A percentile compares a stretch with the other conserved stretches of the same genome.
Evolutionary conservation across 441 rosid species (phyloP).

Genomic region (Bocquillonia castaneifolia): DNA sequence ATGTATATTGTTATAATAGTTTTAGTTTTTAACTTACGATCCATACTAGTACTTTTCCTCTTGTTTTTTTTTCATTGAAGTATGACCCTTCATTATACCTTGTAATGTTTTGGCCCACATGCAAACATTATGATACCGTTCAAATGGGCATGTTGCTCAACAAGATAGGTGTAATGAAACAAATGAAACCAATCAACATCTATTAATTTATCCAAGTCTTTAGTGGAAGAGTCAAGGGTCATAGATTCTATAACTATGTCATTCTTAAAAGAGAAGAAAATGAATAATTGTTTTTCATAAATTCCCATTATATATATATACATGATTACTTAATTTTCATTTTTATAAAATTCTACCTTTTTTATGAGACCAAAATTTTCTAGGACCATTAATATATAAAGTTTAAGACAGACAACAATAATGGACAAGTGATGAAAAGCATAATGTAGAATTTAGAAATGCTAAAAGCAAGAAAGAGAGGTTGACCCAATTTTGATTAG

Average conservation of each 20-base stretch:
- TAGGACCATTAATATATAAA: conserved; percentile 5
- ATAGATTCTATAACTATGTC: conserved; percentile 33
- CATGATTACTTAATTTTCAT: conserved; percentile 7
- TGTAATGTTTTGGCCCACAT: conserved; percentile 25
- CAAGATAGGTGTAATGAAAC: conserved; percentile 28
- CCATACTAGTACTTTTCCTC: neutral
- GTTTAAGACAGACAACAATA: conserved; percentile 10
- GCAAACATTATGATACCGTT: conserved; percentile 26
- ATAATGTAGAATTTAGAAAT: conserved; percentile 22
- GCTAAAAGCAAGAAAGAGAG: conserved; percentile 25
- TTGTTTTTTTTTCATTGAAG: neutral
- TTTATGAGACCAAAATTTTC: neutral
- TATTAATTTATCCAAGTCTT: conserved; percentile 23
- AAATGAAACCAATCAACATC: conserved; percentile 9
- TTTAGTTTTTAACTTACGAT: too few species aligned
- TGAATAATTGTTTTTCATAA: conserved; percentile 4
- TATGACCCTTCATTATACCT: neutral
- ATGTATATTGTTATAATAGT: too few species aligned
- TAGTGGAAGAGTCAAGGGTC: conserved; percentile 80
- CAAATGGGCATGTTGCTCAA: conserved; percentile 14
- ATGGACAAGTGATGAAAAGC: conserved; percentile 25
- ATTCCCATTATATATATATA: neutral
- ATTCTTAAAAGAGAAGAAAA: conserved; percentile 31
- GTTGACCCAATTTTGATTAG: conserved; percentile 32
- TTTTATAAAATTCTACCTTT: neutral